Evolutionary conservation across 345 rosid species (phyloP).

Genomic region (Pistacia atlantica): DNA sequence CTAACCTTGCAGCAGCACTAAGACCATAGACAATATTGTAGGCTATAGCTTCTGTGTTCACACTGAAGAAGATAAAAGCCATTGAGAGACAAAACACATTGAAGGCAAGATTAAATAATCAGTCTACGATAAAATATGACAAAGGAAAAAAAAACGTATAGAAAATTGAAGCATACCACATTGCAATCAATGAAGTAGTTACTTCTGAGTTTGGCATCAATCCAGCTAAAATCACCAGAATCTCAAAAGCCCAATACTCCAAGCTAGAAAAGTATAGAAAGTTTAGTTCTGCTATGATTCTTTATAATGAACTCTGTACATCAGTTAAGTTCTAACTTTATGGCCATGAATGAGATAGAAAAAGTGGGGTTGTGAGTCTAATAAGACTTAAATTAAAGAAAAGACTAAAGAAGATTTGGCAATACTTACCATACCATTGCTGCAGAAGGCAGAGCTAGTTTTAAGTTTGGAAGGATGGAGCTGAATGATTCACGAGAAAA

Average conservation of each 20-base stretch:
- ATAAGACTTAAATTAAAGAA: background rate
- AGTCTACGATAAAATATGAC: background rate
- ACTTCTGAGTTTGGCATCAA: conserved; percentile 55
- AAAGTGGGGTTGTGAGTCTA: background rate
- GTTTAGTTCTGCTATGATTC: too few relatives aligned
- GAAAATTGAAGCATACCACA: conserved; percentile 44
- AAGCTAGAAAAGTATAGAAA: conserved; percentile 34
- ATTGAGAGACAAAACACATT: background rate
- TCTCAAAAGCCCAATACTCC: conserved; percentile 79
- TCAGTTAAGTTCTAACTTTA: too few relatives aligned
- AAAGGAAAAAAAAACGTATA: background rate
- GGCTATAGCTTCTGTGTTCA: conserved; percentile 61
- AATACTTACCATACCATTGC: conserved; percentile 78
- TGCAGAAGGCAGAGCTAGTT: conserved; percentile 68
- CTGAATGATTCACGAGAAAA: conserved; percentile 43
- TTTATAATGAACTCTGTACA: too few relatives aligned
- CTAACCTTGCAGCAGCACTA: conserved; percentile 85
- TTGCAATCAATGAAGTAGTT: conserved; percentile 63
- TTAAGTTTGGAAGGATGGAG: conserved; percentile 38
- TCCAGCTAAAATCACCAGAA: conserved; percentile 73
- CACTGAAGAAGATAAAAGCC: conserved; percentile 31
- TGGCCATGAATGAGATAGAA: background rate
- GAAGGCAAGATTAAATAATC: background rate
- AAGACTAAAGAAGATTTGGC: background rate
- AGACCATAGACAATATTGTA: conserved; percentile 74